Base-by-base conservation (phyloP, 495 filamentous ascomycete species). In the Neurospora sp. region DNA sequence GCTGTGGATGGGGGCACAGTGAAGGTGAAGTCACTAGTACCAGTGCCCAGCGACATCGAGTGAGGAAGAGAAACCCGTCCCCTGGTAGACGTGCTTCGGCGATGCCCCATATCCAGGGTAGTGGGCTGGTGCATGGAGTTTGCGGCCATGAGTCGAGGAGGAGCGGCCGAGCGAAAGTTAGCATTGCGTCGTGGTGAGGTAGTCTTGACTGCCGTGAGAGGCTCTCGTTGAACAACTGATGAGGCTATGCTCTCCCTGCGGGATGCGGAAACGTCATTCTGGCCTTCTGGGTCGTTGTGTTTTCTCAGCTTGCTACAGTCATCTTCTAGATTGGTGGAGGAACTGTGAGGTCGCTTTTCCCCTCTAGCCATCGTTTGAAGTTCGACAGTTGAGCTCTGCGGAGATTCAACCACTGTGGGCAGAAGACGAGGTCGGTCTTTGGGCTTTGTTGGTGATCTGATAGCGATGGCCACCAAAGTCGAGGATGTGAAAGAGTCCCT, bases 71-170 rank as follows among this genome's bases (percentile, higher is more conserved):
- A 68, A 3, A 22, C 22, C n/a, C n/a, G 68, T 65, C 17, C 20
- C 17, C 39, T 27, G 37, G 9, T 27, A n/a, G 3, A 8, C 14
- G 27, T 35, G 3, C 53, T 65, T 5, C 53, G 22, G 12, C 31
- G 35, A 6, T 45, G 12, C 37, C 14, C 22, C 31, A 40, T 68
- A 12, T 37, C 45, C 10, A 37, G 16, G 3, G 39, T 31, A 14
- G 12, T 68, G 14, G 71, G 70, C 44, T 79, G 71, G 31, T 76
- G 71, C 75, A 77, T 76, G 1, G 74, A 75, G 17, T 35, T 40
- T 1, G 74, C 42, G 7, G 40, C 68, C 4, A 37, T 31, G 8
- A 75, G 70, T 9, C 68, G 40, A 1, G 53, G 20, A 59, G 75
- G 75, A 4, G 38, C 22, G 22, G 75, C 9, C n/a, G 45, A 10